Conservation (phyloP, 78 protist species). For the Cavenderia fasciculata region DNA sequence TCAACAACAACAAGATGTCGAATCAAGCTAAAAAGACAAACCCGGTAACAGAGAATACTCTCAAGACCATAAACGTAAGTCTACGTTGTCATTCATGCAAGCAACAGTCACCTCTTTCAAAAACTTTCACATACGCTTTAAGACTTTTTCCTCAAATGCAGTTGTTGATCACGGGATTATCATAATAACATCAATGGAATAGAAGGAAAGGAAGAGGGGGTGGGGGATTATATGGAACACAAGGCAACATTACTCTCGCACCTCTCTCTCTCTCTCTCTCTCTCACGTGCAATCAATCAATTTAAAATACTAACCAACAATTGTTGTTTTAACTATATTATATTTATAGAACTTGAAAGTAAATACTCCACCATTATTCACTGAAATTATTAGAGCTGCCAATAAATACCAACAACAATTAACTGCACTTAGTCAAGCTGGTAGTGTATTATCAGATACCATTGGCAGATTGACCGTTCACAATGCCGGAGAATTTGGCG, state of each 20-base stretch:
- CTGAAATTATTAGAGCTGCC: slow-evolving; percentile 59
- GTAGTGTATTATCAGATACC: slow-evolving; percentile 51
- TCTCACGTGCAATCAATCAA: too few species aligned
- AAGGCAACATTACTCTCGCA: too few species aligned
- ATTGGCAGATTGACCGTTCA: slow-evolving; percentile 62
- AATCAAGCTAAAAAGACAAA: slow-evolving; percentile 31
- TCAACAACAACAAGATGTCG: too few species aligned
- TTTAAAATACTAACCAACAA: too few species aligned
- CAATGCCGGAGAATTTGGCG: slow-evolving; percentile 66
- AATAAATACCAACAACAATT: slow-evolving; percentile 72
- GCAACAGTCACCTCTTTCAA: not conserved
- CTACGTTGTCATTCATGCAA: not conserved
- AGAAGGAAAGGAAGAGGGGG: not conserved
- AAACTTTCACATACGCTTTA: not conserved
- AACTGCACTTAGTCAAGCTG: slow-evolving; percentile 49
- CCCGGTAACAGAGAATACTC: slow-evolving; percentile 56
- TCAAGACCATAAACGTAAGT: slow-evolving; percentile 57
- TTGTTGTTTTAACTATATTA: not conserved
- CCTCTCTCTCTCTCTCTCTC: too few species aligned
- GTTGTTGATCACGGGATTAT: not conserved
- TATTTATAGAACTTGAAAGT: slow-evolving; percentile 51
- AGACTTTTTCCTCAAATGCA: not conserved
- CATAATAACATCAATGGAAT: too few species aligned
- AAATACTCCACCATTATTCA: slow-evolving; percentile 71
- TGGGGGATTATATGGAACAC: too few species aligned